phyloP scores from a whole-genome alignment of 73 alveolate genomes.

The Tetrahymena elliotti region DNA sequence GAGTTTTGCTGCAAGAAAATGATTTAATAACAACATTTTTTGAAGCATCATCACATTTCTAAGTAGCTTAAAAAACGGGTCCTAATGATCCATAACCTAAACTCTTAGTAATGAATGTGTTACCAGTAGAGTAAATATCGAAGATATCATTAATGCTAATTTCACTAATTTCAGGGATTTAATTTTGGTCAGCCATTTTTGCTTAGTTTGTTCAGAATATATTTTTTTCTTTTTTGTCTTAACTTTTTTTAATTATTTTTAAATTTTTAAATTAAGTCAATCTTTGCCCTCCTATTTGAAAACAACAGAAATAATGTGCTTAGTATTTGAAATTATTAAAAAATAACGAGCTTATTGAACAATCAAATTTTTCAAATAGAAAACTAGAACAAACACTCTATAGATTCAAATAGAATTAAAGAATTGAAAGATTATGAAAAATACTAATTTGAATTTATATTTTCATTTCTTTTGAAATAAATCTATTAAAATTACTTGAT shows the following conservation, averaged over 20 bases:
- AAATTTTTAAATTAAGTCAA: neutral
- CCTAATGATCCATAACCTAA: neutral
- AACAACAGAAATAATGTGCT: neutral
- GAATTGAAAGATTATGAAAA: neutral
- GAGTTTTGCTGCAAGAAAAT: neutral
- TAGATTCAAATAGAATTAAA: neutral
- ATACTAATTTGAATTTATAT: neutral
- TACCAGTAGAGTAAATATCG: neutral
- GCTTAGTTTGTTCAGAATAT: neutral
- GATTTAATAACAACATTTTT: neutral
- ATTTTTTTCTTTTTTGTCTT: neutral
- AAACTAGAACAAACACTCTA: neutral
- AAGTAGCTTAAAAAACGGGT: neutral
- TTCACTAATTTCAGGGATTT: neutral
- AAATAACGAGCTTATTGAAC: neutral
- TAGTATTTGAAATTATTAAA: neutral
- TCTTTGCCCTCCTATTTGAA: neutral
- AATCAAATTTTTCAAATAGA: neutral
- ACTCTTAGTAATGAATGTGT: neutral
- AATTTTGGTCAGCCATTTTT: neutral
- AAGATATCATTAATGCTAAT: neutral
- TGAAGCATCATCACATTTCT: neutral
- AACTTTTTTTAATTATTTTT: neutral
- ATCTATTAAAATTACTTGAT: neutral
- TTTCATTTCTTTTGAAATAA: neutral